Evolutionary conservation across 148 eudicot genomes (phyloP).

Genomic region (Oxyria digyna): DNA sequence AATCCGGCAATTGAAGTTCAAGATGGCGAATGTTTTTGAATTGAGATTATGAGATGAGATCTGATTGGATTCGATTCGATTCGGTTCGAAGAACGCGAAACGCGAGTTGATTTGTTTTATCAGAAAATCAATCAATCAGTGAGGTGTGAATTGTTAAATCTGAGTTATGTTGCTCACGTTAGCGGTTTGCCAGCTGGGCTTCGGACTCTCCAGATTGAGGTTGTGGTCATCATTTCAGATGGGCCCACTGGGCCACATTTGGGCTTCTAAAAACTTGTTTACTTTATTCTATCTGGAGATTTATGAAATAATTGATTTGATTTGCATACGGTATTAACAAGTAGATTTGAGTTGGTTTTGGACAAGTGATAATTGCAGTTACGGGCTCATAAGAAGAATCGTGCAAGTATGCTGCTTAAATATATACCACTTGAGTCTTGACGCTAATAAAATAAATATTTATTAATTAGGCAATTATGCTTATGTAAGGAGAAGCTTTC

Average conservation of each 20-base stretch:
- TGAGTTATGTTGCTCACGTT: slow-evolving; percentile 7
- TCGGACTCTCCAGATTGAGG: background rate
- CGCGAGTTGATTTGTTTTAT: background rate
- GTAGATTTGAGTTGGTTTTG: background rate
- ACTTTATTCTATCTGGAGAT: too few species aligned
- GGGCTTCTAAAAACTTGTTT: background rate
- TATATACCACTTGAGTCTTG: too few species aligned
- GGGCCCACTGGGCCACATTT: slow-evolving; percentile 1
- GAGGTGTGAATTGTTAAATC: slow-evolving; percentile 1
- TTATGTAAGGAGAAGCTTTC: background rate
- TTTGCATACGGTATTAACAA: background rate
- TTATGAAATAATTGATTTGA: background rate
- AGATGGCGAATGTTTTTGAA: background rate
- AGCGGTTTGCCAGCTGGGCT: slow-evolving; percentile 4
- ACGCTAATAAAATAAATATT: background rate
- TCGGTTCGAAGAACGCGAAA: background rate
- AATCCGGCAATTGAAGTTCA: background rate
- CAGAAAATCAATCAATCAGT: background rate
- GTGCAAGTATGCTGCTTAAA: background rate
- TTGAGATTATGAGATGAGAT: background rate
- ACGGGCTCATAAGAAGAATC: background rate
- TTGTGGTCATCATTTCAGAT: background rate
- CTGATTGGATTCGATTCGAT: background rate
- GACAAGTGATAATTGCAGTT: background rate
- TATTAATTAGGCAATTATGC: background rate